Base-by-base conservation (phyloP, 2,329 filamentous ascomycete genomes). In the Dryadomyces sulphureus region DNA sequence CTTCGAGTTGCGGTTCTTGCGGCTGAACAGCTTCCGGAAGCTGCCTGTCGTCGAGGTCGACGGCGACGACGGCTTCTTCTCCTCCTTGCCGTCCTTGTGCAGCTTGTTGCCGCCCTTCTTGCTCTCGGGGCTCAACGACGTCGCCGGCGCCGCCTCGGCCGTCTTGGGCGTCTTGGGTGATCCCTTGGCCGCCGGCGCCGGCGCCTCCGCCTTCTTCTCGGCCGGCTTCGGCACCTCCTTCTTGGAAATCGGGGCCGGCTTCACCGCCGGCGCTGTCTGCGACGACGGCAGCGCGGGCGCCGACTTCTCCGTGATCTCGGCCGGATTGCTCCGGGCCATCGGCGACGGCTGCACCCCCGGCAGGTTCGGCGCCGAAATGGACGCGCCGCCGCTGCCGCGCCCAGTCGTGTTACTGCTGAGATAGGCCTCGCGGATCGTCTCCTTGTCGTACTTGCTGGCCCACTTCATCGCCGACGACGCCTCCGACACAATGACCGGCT, bases 381-480 rank as follows among this genome's bases (percentile, higher is more conserved):
- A 45, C 12, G 45, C 45, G 30, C 38, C 45, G 27, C 27, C 27
- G n/a, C n/a, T n/a, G n/a, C 85, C 85, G 48, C 77, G 83, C 20
- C 89, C 88, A 38, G 83, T 79, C 53, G 72, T 77, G 41, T 66
- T 68, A 58, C 93, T 81, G 40, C 78, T 76, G 44, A 96, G 70
- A 62, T 96, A 96, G n/a, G 85, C 79, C 52, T 86, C 79, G 45
- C 88, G 80, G 51, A 94, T 81, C 7, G 81, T 72, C 56, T 92
- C 81, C 64, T 92, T 93, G 64, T 96, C 92, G 59, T 95, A 96
- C 56, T 88, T 88, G 62, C 73, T 90, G 27, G 90, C 87, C 92
- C 92, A 98, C 62, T 94, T 94, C 80, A 98, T 82, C 1, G 92
- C 92, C 21, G 88, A 84, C 8, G 84, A 92, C 17, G 89, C 90